Base-by-base conservation (phyloP, 1,139 yeast genomes). In the Candida gigantensis region DNA sequence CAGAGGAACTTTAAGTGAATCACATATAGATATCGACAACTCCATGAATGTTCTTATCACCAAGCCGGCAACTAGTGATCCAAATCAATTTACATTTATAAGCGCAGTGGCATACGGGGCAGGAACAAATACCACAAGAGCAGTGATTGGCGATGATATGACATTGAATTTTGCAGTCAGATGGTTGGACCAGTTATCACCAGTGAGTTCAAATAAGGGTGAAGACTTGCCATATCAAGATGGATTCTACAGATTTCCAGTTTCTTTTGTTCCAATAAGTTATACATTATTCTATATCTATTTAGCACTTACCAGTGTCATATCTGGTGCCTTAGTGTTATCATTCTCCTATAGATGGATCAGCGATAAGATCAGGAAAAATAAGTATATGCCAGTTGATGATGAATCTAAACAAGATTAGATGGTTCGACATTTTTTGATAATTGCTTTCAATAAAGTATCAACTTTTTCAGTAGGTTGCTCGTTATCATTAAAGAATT, bases 1-100 rank as follows among this genome's bases (percentile, higher is more conserved):
- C 44, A 72, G 89, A 44, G 94, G 92, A 3, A 76, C 74, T 39
- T 72, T 83, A 30, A 79, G 79, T 45, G 84, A 81, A 37, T 74
- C 84, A 23, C 92, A 84, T 59, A 61, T 84, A 42, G 89, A 84
- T 50, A 62, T 84, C 35, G 92, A 84, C 52, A 66, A 77, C 9
- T 57, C 68, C 18, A 42, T 84, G 57, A 83, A 82, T 51, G 66
- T 83, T 13, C 50, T 83, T 10, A 54, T 82, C 30, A 68, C 75
- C 29, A 65, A 62, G 32, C 75, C 76, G 6, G 39, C 52, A n/a
- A 51, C 44, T 13, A 50, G 51, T 13, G 50, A 50, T 19, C 51
- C 53, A 3, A 60, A 57, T 13, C 61, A 58, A 41, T 68, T 69
- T 38, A 55, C 76, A 3, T 57, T 81, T 23, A 62, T 83, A 15